Conservation (phyloP, 768 basidiomycete species). For the Rhizopogon vesiculosus region DNA sequence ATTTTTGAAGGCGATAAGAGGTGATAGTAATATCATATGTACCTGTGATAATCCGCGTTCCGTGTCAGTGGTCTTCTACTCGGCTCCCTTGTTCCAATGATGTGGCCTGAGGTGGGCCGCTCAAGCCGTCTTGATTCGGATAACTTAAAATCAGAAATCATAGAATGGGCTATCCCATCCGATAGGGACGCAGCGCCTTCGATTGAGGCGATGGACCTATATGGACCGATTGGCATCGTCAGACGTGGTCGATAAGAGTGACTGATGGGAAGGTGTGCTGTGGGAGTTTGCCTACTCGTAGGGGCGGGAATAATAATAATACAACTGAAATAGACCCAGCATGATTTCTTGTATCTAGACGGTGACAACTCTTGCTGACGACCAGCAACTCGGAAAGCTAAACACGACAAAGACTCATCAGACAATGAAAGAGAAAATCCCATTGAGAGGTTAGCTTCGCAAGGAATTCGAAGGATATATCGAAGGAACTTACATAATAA, state of each 20-base stretch:
- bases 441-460: constrained; percentile 10
- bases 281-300: constrained; percentile 18
- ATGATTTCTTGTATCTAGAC: not conserved
- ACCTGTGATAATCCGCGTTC: not conserved
- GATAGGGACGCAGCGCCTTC: constrained; percentile 25
- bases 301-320: not conserved
- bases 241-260: constrained; percentile 41
- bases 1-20: not conserved
- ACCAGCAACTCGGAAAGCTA: not conserved
- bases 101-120: constrained; percentile 15
- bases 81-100: constrained; percentile 10
- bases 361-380: not conserved
- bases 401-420: too few relatives aligned
- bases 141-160: constrained; percentile 12
- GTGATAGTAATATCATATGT: too few relatives aligned
- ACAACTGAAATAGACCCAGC: not conserved
- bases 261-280: constrained; percentile 40
- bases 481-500: constrained; percentile 39
- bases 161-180: constrained; percentile 23
- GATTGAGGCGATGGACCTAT: constrained; percentile 28
- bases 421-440: not conserved
- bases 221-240: constrained; percentile 21
- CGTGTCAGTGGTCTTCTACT: constrained; percentile 8
- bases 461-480: constrained; percentile 10
- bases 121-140: constrained; percentile 11